Base-by-base conservation (phyloP, 805 yeast species). In the Metschnikowia koreensis region DNA sequence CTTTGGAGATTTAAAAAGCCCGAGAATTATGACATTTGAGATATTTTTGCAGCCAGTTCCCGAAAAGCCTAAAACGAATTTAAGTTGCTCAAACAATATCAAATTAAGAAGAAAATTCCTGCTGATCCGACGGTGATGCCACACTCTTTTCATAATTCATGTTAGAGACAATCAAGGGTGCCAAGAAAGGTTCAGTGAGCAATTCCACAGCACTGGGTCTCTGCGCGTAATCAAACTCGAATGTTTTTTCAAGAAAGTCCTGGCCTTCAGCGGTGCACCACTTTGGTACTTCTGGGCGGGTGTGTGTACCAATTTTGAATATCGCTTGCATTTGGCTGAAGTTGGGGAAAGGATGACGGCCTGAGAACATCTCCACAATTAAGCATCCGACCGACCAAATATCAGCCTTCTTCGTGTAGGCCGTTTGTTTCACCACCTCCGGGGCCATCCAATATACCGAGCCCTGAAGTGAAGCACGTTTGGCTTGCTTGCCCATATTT, bases 331-430 rank as follows among this genome's bases (percentile, higher is more conserved):
- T 90, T 66, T 91, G 98, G 46, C 91, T 85, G 58, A 91, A 88
- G 53, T 88, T 87, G 1, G 99, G 98, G 73, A 87, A 94, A 28
- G 99, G 99, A 67, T 94, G 99, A 51, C 84, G 83, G 1, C 97
- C 98, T 0, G 99, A 91, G 61, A 89, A 85, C 96, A 94, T 91
- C 68, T 94, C 99, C 34, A 94, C 85, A 12, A 93, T 81, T 27
- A 94, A 78, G 67, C 98, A 94, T 0, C 98, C 99, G 9, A 96
- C 86, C 0, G 97, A 89, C 99, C 99, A 94, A 27, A 94, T 90
- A 66, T 94, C 99, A 0, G 97, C 96, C 67, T 89, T 90, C 38
- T 87, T 84, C 1, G 98, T 93, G 48, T 93, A 89, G 0, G 91
- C 89, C 1, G 89, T 85, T 64, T 92, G 97, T 62, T 91, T 89